phyloP scores from a whole-genome alignment of 2,329 filamentous ascomycete genomes.

The Aspergillus ruber region DNA sequence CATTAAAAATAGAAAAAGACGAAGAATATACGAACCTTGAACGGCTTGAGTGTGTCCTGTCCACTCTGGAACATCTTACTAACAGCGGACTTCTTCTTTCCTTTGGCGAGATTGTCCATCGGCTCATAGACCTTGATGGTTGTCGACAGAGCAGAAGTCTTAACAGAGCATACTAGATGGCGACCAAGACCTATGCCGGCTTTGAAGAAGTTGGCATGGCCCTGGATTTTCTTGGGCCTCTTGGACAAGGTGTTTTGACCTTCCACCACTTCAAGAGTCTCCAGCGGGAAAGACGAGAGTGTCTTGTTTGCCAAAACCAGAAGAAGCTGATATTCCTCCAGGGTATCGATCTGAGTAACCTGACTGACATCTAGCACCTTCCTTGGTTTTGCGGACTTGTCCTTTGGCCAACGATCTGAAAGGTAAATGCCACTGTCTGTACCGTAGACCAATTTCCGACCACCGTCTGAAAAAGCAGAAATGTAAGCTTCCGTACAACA shows the following conservation, averaged over 20 bases:
- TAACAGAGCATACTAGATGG: constrained; percentile 93
- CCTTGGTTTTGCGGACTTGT: constrained; percentile 64
- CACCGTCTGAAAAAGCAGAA: constrained; percentile 60
- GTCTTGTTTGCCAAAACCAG: constrained; percentile 91
- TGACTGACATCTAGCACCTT: constrained; percentile 78
- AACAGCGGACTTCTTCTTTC: constrained; percentile 91
- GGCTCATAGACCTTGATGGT: constrained; percentile 99
- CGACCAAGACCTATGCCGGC: constrained; percentile 89
- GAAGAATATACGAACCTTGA: constrained; percentile 54
- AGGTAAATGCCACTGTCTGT: constrained; percentile 93
- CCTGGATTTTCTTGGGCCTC: constrained; percentile 90
- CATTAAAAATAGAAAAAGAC: not conserved
- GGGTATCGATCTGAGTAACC: constrained; percentile 90
- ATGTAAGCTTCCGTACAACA: constrained; percentile 10
- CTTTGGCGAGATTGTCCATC: constrained; percentile 87
- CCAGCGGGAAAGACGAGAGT: constrained; percentile 78
- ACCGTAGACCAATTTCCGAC: constrained; percentile 86
- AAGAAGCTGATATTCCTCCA: constrained; percentile 90
- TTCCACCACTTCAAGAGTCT: constrained; percentile 79
- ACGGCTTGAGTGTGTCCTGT: constrained; percentile 90
- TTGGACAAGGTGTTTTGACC: constrained; percentile 66
- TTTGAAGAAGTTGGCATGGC: constrained; percentile 98
- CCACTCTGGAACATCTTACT: constrained; percentile 91
- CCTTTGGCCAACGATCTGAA: constrained; percentile 82
- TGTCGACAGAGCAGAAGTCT: constrained; percentile 84